Percentiles rank a stretch among this genome's conserved stretches.
Evolutionary conservation across 1,284 basidiomycete species (phyloP).

Genomic region (Malassezia yamatoensis): DNA sequence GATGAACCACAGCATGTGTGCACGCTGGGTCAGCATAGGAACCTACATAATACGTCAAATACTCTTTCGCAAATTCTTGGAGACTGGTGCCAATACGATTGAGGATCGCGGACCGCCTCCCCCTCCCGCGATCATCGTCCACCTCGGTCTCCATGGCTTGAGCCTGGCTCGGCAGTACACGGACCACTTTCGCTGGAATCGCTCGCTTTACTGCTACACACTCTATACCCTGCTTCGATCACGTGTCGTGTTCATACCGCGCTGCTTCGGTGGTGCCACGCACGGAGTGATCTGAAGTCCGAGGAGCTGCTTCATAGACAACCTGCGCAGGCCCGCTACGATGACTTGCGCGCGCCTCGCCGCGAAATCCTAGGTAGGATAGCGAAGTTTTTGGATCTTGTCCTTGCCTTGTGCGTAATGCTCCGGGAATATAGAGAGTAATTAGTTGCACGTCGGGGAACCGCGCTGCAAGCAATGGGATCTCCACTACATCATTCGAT

Average conservation of each 20-base stretch:
- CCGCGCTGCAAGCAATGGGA: constrained; percentile 37
- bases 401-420: constrained; percentile 20
- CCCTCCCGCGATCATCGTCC: neutral
- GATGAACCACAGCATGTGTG: constrained; percentile 58
- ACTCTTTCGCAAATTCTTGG: neutral
- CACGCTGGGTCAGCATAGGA: constrained; percentile 22
- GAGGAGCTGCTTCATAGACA: constrained; percentile 42
- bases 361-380: constrained; percentile 41
- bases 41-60: constrained; percentile 29
- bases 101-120: too few relatives aligned
- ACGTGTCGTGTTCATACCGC: neutral
- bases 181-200: too few relatives aligned
- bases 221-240: neutral
- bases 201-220: too few relatives aligned
- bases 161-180: too few relatives aligned
- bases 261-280: constrained; percentile 19
- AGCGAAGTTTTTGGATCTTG: constrained; percentile 18
- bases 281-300: constrained; percentile 37
- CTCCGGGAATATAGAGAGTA: constrained; percentile 32
- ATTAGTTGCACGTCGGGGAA: constrained; percentile 34
- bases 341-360: constrained; percentile 16
- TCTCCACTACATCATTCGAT: constrained; percentile 26
- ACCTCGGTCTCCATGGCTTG: neutral
- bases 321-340: constrained; percentile 28
- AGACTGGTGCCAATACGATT: too few relatives aligned